Evolutionary conservation across 805 yeast genomes (phyloP).

Genomic region (Cyberlindnera sargentensis): DNA sequence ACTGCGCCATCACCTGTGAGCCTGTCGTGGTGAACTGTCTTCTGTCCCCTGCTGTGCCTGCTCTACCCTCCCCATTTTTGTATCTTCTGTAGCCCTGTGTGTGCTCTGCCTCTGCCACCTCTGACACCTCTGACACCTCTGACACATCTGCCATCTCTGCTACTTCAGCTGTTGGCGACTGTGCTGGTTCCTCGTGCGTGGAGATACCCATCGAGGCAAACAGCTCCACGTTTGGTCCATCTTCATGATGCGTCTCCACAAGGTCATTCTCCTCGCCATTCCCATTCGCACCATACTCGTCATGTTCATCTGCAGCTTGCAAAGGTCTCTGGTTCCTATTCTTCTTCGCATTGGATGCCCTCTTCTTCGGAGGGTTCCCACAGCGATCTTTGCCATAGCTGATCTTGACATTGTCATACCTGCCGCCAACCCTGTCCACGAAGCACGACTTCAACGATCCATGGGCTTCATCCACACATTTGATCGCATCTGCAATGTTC

Average conservation of each 20-base stretch:
- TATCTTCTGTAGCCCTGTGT: no score
- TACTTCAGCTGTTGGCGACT: no score
- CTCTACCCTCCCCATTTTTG: no score
- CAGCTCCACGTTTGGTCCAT: conserved; percentile 14
- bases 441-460: conserved; percentile 27
- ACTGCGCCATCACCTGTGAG: conserved; percentile 73
- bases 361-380: conserved; percentile 57
- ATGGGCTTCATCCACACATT: conserved; percentile 53
- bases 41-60: not conserved
- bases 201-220: conserved; percentile 22
- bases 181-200: no score
- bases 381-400: conserved; percentile 76
- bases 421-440: conserved; percentile 34
- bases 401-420: conserved; percentile 49
- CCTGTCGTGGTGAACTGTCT: conserved; percentile 35
- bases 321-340: conserved; percentile 21
- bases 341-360: conserved; percentile 21
- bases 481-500: conserved; percentile 56
- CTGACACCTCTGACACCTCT: no score
- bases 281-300: not conserved
- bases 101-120: no score
- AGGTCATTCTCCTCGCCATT: not conserved
- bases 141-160: no score
- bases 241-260: not conserved
- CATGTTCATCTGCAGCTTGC: conserved; percentile 1